Percentiles rank a stretch among this genome's conserved stretches.
phyloP scores from a whole-genome alignment of 768 basidiomycete species.

The Collybiopsis confluens region DNA sequence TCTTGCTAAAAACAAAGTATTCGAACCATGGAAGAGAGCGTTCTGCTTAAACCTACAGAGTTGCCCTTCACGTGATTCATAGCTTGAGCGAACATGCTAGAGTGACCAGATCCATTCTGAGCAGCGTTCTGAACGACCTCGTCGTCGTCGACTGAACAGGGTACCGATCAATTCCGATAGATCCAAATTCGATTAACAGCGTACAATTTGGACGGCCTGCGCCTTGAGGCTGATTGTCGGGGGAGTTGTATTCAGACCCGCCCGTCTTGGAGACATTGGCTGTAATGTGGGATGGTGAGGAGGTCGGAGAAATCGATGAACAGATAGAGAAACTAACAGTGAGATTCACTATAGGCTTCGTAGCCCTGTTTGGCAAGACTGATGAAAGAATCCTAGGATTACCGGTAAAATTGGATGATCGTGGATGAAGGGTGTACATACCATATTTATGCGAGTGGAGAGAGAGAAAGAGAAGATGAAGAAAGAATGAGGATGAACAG shows the following conservation, averaged over 20 bases:
- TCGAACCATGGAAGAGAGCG: too few species aligned
- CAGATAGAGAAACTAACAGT: constrained; percentile 27
- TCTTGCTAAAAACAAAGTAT: constrained; percentile 42
- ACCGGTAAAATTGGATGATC: too few species aligned
- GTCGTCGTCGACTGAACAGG: constrained; percentile 53
- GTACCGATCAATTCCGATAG: constrained; percentile 4
- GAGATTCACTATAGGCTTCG: constrained; percentile 47
- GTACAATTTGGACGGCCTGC: constrained; percentile 16
- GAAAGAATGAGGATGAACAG: too few species aligned
- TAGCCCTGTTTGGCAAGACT: constrained; percentile 68
- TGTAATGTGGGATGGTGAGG: constrained; percentile 19
- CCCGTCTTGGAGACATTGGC: constrained; percentile 53
- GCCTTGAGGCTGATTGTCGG: constrained; percentile 35
- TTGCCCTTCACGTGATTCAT: constrained; percentile 48
- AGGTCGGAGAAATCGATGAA: not conserved
- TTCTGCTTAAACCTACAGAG: constrained; percentile 32
- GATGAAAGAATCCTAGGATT: constrained; percentile 56
- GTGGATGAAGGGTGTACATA: too few species aligned
- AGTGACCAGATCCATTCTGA: constrained; percentile 51
- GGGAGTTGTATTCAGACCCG: constrained; percentile 59
- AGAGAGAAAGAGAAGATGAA: too few species aligned
- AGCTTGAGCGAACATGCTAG: constrained; percentile 53
- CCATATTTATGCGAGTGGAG: too few species aligned
- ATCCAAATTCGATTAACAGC: not conserved
- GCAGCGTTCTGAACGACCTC: constrained; percentile 57